Conservation (phyloP, 2,329 filamentous ascomycete genomes). For the Ophiocordyceps camponoti-saundersi region DNA sequence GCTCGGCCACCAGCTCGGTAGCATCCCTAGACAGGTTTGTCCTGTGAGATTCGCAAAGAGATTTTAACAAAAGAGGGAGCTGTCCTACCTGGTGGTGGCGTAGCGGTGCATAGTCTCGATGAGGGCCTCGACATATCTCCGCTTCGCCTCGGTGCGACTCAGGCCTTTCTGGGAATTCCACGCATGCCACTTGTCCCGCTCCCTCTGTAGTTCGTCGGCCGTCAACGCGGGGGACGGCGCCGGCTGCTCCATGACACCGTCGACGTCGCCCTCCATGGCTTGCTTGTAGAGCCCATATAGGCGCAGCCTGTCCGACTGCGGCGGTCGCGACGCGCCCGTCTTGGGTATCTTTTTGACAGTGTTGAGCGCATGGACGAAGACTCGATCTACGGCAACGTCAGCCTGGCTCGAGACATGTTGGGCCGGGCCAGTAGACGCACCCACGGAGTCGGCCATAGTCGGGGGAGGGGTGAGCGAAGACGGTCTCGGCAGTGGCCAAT, state of each 20-base stretch:
- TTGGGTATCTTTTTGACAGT: constrained; percentile 96
- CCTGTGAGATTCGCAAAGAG: too few species aligned
- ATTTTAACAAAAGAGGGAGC: too few species aligned
- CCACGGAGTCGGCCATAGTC: constrained; percentile 21
- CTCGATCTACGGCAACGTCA: constrained; percentile 53
- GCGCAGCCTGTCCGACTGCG: constrained; percentile 66
- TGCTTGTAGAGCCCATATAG: constrained; percentile 99
- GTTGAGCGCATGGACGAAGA: constrained; percentile 97
- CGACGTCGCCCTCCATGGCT: constrained; percentile 95
- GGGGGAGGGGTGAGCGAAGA: neutral
- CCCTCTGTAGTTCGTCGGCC: constrained; percentile 36
- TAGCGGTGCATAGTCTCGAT: constrained; percentile 96
- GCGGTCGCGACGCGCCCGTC: constrained; percentile 78
- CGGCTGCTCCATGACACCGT: constrained; percentile 82
- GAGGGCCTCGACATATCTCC: constrained; percentile 79
- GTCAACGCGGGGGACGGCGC: constrained; percentile 27
- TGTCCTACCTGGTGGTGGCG: constrained; percentile 60
- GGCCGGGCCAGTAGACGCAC: constrained; percentile 8
- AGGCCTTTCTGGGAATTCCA: constrained; percentile 82
- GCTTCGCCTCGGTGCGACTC: constrained; percentile 81
- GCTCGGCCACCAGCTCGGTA: constrained; percentile 71
- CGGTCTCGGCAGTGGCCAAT: neutral
- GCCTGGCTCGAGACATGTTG: neutral
- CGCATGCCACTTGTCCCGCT: constrained; percentile 71
- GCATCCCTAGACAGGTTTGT: constrained; percentile 40